Evolutionary conservation across 805 yeast genomes (phyloP), one percentile per base, ranked within the genome.

Genomic region (Kluyveromyces aestuarii): DNA sequence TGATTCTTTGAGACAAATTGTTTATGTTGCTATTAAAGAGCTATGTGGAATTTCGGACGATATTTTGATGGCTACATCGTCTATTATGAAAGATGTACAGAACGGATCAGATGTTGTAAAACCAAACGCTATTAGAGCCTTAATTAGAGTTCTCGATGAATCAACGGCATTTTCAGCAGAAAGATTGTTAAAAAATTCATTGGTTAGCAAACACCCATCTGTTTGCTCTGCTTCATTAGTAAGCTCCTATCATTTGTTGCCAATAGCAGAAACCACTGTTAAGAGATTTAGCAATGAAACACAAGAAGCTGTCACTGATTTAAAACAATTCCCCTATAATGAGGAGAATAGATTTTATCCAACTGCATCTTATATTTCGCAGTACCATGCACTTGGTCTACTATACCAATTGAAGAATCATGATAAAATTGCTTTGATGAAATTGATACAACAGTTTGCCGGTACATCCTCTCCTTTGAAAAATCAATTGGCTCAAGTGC

Each of bases 71-170:
- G 97, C 91, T 27, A 93, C 99, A 27, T 87, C 96, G 2, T 89
- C 96, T 27, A 90, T 93, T 63, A 93, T 93, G 97, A 90, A 90
- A 70, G 99, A 93, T 70, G 87, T 93, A 48, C 97, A 95, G 70
- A 83, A 82, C 55, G 91, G 91, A 49, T 95, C 87, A 51, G 72
- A 80, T 54, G 72, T 88, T 52, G 89, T 84, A 69, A 88, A 89
- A 63, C 96, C 99, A 49, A 85, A 93, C 64, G 98, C 99, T 21
- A 84, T 93, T 54, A 81, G 99, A 67, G 85, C 98, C 0, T 76
- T 93, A 60, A 81, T 90, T 18, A 79, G 95, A 55, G 96, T 93
- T 37, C 75, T 93, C 62, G 99, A 93, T 66, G 85, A 82, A 19
- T 76, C 88, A 33, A 90, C 96, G 9, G 95, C 95, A 43, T 90